These are phyloP conservation scores for Paraphysoderma sedebokerense DNA, from an alignment of 371 early-diverging fungal species.

Conservation along the genomic window DNA sequence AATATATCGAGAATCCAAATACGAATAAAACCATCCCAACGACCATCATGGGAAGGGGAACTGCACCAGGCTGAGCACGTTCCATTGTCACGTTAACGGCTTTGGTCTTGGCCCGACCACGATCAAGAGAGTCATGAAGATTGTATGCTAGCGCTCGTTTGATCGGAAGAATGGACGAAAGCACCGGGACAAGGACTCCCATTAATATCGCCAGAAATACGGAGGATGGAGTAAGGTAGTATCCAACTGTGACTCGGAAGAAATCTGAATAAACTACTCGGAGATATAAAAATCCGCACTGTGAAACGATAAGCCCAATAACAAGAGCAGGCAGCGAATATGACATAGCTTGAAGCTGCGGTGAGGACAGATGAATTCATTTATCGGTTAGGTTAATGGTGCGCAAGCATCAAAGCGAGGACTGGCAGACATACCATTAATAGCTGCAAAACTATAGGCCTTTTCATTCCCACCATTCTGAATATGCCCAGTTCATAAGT, in stretches of 20 bases:
- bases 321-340: conserved; percentile 12
- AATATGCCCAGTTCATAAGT: conserved; percentile 12
- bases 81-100: conserved; percentile 4
- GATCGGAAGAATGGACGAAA: conserved; percentile 6
- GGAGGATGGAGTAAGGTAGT: background rate
- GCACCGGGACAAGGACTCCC: conserved; percentile 6
- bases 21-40: background rate
- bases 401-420: background rate
- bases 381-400: too few relatives aligned
- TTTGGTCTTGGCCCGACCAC: background rate
- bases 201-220: background rate
- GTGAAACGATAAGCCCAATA: conserved; percentile 5
- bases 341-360: conserved; percentile 7
- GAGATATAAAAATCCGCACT: background rate
- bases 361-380: too few relatives aligned
- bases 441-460: background rate
- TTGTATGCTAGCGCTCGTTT: conserved; percentile 1
- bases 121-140: conserved; percentile 7
- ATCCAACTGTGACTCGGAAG: background rate
- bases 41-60: background rate
- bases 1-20: conserved; percentile 10
- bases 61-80: background rate
- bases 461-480: conserved; percentile 13
- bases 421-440: background rate
- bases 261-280: background rate